Base-by-base conservation (phyloP, 1,139 yeast species). In the Petasospora fabianii region DNA sequence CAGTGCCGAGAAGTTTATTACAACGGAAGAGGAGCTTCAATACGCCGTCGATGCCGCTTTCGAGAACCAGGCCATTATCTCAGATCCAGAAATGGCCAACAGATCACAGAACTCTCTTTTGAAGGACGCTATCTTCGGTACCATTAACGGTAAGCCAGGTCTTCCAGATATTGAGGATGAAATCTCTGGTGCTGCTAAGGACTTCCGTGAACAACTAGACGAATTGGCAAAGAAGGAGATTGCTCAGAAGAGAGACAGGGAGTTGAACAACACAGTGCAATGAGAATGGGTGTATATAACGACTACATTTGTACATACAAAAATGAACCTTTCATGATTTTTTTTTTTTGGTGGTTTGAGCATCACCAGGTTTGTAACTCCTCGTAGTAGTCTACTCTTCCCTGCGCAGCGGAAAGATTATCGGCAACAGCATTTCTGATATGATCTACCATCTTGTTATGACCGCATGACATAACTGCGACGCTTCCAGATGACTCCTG, bases 381-480 rank as follows among this genome's bases (percentile, higher is more conserved):
- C 38, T 53, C 56, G 32, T 42, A 41, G 37, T 44, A 51, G 26
- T 54, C 58, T 16, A 52, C 51, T 38, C 52, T 47, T 5, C 44
- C 44, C 27, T 42, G 32, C 9, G 43, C 35, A 14, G 26, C 26
- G 5, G 45, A 44, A 38, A 53, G 34, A 36, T 50, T 45, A 24
- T 50, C 39, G 13, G 56, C 51, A 28, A 65, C 60, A 6, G 62
- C 48, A 13, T 54, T 54, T 54, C 76, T 64, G 12, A 73, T 55
- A 32, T 67, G 68, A 58, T 80, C 86, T 19, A 73, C 77, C 69
- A 75, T 65, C 5, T 59, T 54, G 14, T 75, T 75, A 37, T 74
- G 78, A 1, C 77, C 80, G 52, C 79, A 73, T 1, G 73, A 56
- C n/a, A 71, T 60, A 34, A 71, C 64, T 7, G 71, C 69, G 18